These are phyloP conservation scores for Diospyros lotus DNA, from an alignment of 148 eudicot species.

Conservation along the genomic window DNA sequence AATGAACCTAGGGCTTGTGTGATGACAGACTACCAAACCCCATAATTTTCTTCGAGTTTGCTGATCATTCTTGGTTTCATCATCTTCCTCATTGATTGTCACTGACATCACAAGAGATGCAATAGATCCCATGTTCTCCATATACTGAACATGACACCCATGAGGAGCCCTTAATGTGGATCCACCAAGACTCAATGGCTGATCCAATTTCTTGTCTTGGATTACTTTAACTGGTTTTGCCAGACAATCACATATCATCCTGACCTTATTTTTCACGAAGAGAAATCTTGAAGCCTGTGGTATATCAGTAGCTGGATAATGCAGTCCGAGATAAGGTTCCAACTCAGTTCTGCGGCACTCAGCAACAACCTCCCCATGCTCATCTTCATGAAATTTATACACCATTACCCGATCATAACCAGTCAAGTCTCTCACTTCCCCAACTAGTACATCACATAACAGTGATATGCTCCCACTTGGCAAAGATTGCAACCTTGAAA, in stretches of 20 bases:
- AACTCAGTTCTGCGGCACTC: constrained; percentile 49
- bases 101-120: constrained; percentile 84
- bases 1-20: constrained; percentile 58
- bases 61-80: constrained; percentile 42
- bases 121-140: constrained; percentile 81
- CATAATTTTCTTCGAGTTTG: constrained; percentile 57
- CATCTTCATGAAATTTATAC: constrained; percentile 90
- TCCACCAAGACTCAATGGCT: constrained; percentile 71
- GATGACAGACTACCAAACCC: constrained; percentile 94
- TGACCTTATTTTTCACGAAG: constrained; percentile 75
- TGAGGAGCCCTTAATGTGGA: constrained; percentile 81
- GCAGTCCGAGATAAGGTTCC: constrained; percentile 84
- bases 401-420: constrained; percentile 89
- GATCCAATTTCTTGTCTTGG: constrained; percentile 52
- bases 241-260: constrained; percentile 85
- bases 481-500: constrained; percentile 61
- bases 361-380: constrained; percentile 82
- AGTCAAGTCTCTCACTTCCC: constrained; percentile 63
- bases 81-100: constrained; percentile 57
- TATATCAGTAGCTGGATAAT: constrained; percentile 87
- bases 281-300: constrained; percentile 91
- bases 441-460: constrained; percentile 66
- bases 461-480: constrained; percentile 58
- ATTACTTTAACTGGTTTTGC: constrained; percentile 62
- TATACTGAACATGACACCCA: constrained; percentile 82